Percentiles rank a stretch among this genome's conserved stretches.
Conservation (phyloP, 768 basidiomycete species). For the Mrakia frigida region DNA sequence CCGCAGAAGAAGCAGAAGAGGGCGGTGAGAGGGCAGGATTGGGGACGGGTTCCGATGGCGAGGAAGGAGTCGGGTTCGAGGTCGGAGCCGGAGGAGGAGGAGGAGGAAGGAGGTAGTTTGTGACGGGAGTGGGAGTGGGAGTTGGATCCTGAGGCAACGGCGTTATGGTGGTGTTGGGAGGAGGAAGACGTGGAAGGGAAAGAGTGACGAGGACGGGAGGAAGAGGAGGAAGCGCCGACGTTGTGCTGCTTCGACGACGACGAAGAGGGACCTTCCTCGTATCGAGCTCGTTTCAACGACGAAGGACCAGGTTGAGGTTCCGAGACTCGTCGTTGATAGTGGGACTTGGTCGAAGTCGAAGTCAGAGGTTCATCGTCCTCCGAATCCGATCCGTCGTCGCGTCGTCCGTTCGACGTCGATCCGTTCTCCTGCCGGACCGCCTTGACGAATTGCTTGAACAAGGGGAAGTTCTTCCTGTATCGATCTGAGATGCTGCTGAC, state of each 20-base stretch:
- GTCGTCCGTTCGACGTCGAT: background rate
- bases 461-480: no score
- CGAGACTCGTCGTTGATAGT: background rate
- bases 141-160: background rate
- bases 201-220: background rate
- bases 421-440: no score
- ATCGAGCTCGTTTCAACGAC: background rate
- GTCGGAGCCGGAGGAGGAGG: background rate
- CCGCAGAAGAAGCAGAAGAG: constrained; percentile 11
- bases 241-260: background rate
- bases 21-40: background rate
- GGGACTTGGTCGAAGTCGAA: background rate
- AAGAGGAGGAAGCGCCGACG: background rate
- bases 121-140: background rate
- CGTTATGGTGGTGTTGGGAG: background rate
- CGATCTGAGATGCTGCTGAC: no score
- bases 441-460: no score
- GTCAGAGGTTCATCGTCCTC: background rate
- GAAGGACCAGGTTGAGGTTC: background rate
- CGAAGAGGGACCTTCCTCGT: background rate
- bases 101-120: background rate
- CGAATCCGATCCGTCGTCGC: background rate
- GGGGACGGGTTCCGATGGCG: background rate
- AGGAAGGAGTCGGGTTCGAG: background rate
- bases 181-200: background rate